Conservation (phyloP, 148 eudicot species). For the Euryodendron excelsum region DNA sequence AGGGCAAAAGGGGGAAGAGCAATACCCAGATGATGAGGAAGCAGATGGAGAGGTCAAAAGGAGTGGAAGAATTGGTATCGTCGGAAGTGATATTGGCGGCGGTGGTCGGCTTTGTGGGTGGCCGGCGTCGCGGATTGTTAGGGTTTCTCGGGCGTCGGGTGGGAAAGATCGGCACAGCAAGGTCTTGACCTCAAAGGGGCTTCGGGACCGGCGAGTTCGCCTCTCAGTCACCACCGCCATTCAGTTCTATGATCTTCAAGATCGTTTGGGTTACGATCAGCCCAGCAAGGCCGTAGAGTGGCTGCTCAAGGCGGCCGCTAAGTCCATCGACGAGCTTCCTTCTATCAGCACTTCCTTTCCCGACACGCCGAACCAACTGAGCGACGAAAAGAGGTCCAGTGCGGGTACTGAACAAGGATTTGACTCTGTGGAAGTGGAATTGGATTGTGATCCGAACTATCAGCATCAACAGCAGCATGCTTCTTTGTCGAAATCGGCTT, state of each 20-base stretch:
- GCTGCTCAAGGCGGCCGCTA: constrained; percentile 72
- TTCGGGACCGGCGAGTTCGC: constrained; percentile 73
- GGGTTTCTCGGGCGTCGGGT: constrained; percentile 90
- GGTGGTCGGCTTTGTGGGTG: constrained; percentile 47
- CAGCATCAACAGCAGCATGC: constrained; percentile 30
- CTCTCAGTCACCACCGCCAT: constrained; percentile 83
- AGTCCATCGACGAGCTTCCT: constrained; percentile 77
- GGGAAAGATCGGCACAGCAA: constrained; percentile 96
- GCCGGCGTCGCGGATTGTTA: constrained; percentile 82
- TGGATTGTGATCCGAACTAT: constrained; percentile 26
- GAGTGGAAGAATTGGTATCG: background rate
- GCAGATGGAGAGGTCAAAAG: constrained; percentile 24
- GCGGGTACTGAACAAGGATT: constrained; percentile 16
- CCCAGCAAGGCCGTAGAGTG: constrained; percentile 98
- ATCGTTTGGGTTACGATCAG: constrained; percentile 76
- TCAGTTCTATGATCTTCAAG: constrained; percentile 88
- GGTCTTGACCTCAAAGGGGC: constrained; percentile 82
- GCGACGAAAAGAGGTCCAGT: constrained; percentile 39
- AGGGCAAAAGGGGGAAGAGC: constrained; percentile 20
- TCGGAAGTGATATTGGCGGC: constrained; percentile 2
- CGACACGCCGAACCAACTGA: constrained; percentile 47
- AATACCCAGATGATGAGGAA: constrained; percentile 17
- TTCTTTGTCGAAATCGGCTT: constrained; percentile 45
- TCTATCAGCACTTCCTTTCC: constrained; percentile 48
- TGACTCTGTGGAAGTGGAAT: constrained; percentile 31